Evolutionary conservation across 164 flowering plant genomes (phyloP).

Genomic region (Brasenia schreberi): DNA sequence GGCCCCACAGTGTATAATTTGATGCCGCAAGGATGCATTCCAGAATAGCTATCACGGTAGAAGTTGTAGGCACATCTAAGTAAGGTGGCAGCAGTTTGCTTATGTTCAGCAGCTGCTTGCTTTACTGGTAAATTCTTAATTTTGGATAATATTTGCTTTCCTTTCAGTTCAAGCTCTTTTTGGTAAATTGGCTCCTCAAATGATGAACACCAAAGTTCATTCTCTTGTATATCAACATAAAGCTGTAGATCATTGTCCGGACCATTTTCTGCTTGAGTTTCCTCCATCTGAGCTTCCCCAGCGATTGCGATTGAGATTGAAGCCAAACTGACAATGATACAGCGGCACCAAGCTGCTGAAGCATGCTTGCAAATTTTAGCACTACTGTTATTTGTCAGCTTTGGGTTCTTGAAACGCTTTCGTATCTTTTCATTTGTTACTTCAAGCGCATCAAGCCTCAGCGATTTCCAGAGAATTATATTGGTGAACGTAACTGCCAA

Average conservation of each 20-base stretch:
- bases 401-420: conserved; percentile 85
- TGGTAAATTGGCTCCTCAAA: conserved; percentile 44
- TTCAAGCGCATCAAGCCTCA: conserved; percentile 68
- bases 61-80: conserved; percentile 64
- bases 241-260: conserved; percentile 39
- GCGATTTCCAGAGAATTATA: conserved; percentile 53
- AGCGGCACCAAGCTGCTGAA: conserved; percentile 80
- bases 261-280: conserved; percentile 17
- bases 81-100: conserved; percentile 51
- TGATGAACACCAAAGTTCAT: conserved; percentile 59
- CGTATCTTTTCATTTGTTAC: conserved; percentile 84
- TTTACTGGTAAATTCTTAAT: conserved; percentile 40
- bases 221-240: conserved; percentile 54
- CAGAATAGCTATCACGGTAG: conserved; percentile 68
- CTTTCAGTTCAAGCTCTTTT: conserved; percentile 44
- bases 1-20: conserved; percentile 50
- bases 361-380: conserved; percentile 87
- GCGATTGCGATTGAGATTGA: conserved; percentile 43
- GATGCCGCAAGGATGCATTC: conserved; percentile 48
- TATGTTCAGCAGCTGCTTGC: conserved; percentile 47
- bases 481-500: conserved; percentile 59
- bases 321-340: conserved; percentile 65
- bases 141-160: conserved; percentile 45
- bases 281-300: conserved; percentile 16
- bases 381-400: conserved; percentile 59